A percentile compares a stretch with the other conserved stretches of the same genome.
phyloP scores from a whole-genome alignment of 768 basidiomycete species.

The Favolaschia claudopus region DNA sequence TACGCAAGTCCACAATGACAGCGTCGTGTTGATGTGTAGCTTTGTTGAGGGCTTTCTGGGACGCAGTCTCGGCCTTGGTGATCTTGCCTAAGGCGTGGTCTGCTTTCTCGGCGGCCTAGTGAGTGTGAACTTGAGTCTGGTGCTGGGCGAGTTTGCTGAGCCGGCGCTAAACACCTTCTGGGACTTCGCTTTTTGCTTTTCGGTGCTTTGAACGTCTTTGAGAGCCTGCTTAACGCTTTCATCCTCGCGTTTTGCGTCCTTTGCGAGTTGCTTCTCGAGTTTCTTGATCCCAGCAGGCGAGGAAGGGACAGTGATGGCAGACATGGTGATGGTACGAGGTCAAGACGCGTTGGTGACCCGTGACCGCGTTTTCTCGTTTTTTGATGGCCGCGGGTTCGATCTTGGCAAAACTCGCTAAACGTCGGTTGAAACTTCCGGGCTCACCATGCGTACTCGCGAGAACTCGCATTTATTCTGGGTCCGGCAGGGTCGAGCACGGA shows the following conservation, averaged over 20 bases:
- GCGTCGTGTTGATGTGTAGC: slow-evolving; percentile 61
- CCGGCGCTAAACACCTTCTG: slow-evolving; percentile 49
- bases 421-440: too few species aligned
- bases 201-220: slow-evolving; percentile 59
- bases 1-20: slow-evolving; percentile 50
- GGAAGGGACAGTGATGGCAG: slow-evolving; percentile 25
- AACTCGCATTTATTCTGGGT: too few species aligned
- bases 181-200: slow-evolving; percentile 61
- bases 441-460: too few species aligned
- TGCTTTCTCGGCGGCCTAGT: slow-evolving; percentile 53
- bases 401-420: too few species aligned
- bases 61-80: slow-evolving; percentile 57
- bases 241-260: slow-evolving; percentile 62
- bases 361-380: slow-evolving; percentile 23
- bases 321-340: slow-evolving; percentile 18
- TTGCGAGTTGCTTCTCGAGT: slow-evolving; percentile 52
- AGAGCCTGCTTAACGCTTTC: slow-evolving; percentile 57
- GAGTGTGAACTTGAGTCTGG: background rate
- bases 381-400: too few species aligned
- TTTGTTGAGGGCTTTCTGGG: slow-evolving; percentile 58
- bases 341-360: slow-evolving; percentile 14
- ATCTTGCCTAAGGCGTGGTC: slow-evolving; percentile 50
- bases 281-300: slow-evolving; percentile 40
- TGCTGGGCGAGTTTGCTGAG: background rate
- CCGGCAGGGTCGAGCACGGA: too few species aligned